These are phyloP conservation scores for Thelonectria blattea DNA, from an alignment of 2,329 filamentous ascomycete genomes.

Conservation along the genomic window DNA sequence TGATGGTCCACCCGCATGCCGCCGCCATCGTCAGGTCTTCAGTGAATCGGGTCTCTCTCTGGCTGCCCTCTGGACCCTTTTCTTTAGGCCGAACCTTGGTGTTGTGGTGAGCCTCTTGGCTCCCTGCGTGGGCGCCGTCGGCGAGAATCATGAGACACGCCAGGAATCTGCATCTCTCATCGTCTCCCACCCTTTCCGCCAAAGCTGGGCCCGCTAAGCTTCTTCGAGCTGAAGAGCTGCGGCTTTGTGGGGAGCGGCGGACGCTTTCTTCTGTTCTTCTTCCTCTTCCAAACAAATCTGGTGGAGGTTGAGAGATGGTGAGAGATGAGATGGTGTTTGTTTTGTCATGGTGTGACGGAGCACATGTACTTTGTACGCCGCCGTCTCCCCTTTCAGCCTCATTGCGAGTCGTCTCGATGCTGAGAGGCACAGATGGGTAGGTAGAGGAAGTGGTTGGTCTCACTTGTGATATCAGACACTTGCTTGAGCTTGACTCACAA, in stretches of 20 bases:
- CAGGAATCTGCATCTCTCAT: constrained; percentile 22
- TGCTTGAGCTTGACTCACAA: not conserved
- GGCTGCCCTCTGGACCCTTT: not conserved
- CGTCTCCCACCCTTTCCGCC: constrained; percentile 9
- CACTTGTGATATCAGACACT: not conserved
- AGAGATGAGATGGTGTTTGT: constrained; percentile 5
- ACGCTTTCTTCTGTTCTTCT: constrained; percentile 4
- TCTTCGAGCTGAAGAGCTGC: not conserved
- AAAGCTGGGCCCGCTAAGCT: constrained; percentile 4
- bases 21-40: constrained; percentile 24
- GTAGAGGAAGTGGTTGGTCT: too few species aligned
- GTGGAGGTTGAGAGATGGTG: not conserved
- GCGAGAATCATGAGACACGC: constrained; percentile 1
- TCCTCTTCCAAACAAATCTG: not conserved
- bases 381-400: not conserved
- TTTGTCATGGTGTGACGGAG: not conserved
- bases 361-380: not conserved
- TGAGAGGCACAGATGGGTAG: too few species aligned
- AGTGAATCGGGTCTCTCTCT: not conserved
- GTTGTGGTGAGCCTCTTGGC: not conserved
- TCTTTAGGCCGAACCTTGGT: not conserved
- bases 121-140: not conserved
- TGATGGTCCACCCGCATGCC: constrained; percentile 29
- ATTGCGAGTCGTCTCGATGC: not conserved
- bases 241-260: constrained; percentile 3